Percentiles rank a stretch among this genome's conserved stretches.
These are phyloP conservation scores for Sonneratia caseolaris DNA, from an alignment of 345 rosid genomes.

Conservation along the genomic window DNA sequence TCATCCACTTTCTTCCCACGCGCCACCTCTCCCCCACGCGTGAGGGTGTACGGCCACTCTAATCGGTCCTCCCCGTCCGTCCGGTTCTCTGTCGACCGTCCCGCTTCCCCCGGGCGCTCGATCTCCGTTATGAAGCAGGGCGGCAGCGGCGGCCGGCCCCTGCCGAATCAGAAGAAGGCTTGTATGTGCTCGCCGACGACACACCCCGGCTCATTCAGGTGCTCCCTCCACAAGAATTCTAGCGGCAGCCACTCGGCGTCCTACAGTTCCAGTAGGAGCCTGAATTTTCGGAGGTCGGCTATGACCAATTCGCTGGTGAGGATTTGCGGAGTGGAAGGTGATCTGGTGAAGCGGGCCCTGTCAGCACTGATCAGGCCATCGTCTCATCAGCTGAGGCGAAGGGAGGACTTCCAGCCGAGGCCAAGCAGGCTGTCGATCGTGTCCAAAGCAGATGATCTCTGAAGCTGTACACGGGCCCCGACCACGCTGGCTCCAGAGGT, in stretches of 20 bases:
- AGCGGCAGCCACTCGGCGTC: slow-evolving; percentile 10
- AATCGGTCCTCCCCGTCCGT: slow-evolving; percentile 23
- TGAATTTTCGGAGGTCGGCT: slow-evolving; percentile 43
- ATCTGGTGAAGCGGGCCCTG: slow-evolving; percentile 46
- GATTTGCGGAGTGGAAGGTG: slow-evolving; percentile 62
- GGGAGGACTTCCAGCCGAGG: slow-evolving; percentile 30
- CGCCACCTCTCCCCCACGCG: slow-evolving; percentile 24
- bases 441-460: slow-evolving; percentile 26
- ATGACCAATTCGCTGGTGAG: slow-evolving; percentile 58
- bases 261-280: slow-evolving; percentile 17
- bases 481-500: too few species aligned
- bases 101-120: slow-evolving; percentile 24
- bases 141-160: slow-evolving; percentile 3
- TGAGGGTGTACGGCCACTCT: slow-evolving; percentile 10
- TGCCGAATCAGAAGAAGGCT: slow-evolving; percentile 23
- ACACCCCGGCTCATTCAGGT: slow-evolving; percentile 48
- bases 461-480: background rate
- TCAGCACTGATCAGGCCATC: slow-evolving; percentile 55
- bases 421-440: slow-evolving; percentile 38
- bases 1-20: slow-evolving; percentile 24
- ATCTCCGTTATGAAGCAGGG: slow-evolving; percentile 19
- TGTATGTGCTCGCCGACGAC: slow-evolving; percentile 47
- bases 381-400: slow-evolving; percentile 44
- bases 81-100: slow-evolving; percentile 28
- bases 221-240: slow-evolving; percentile 31